These are phyloP conservation scores for Gonapodya prolifera DNA, from an alignment of 192 early-diverging fungal species.

Conservation along the genomic window DNA sequence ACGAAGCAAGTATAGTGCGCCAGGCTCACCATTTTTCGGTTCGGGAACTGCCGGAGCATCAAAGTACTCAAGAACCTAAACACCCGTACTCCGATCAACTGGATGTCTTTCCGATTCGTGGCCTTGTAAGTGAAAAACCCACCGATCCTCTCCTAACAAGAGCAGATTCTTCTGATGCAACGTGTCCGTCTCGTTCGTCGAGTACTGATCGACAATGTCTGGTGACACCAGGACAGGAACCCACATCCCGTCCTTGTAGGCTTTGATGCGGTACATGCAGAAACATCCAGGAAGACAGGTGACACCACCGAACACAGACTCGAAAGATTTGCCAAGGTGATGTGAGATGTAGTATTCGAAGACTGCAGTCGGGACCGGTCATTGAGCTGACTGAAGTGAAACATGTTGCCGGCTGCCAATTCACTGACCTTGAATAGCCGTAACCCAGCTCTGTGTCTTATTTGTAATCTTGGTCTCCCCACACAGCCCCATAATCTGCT, in stretches of 20 bases:
- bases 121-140: no score
- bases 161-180: slow-evolving; percentile 9
- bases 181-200: neutral
- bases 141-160: slow-evolving; percentile 6
- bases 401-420: neutral
- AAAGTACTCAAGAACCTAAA: slow-evolving; percentile 94
- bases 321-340: slow-evolving; percentile 6
- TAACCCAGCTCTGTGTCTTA: neutral
- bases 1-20: no score
- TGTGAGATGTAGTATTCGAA: slow-evolving; percentile 9
- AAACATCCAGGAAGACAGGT: slow-evolving; percentile 6
- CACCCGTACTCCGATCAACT: no score
- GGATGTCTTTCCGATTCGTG: no score
- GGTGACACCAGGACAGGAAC: neutral
- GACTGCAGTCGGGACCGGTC: no score
- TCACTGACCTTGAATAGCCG: neutral
- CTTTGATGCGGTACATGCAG: slow-evolving; percentile 1
- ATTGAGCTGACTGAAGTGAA: no score
- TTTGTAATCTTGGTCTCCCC: slow-evolving; percentile 7
- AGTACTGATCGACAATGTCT: slow-evolving; percentile 5
- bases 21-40: no score
- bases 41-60: slow-evolving; percentile 97
- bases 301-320: neutral
- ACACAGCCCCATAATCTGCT: neutral
- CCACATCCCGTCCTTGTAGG: neutral